Evolutionary conservation across 148 eudicot species (phyloP).

Genomic region (Rhododendron griersonianum): DNA sequence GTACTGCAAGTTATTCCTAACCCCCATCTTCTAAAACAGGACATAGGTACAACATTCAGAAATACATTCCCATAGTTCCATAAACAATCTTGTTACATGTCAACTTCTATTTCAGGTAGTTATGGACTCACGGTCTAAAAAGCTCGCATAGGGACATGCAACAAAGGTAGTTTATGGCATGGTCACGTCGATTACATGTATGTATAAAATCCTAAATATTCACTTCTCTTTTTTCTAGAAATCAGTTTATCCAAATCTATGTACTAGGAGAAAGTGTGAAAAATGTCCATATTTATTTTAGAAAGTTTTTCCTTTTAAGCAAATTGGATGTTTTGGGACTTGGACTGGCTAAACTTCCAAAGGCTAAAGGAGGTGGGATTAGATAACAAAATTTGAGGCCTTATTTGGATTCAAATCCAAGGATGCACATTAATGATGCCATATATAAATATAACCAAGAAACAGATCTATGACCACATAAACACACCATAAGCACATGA

Average conservation of each 20-base stretch:
- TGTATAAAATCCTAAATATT: not conserved
- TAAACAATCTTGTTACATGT: not conserved
- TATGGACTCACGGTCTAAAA: not conserved
- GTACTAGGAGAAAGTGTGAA: not conserved
- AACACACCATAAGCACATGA: not conserved
- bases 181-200: not conserved
- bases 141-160: not conserved
- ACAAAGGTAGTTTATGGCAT: not conserved
- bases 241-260: not conserved
- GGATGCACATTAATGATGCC: not conserved
- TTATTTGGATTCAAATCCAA: not conserved
- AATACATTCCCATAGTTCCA: not conserved
- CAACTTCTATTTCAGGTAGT: not conserved
- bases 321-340: not conserved
- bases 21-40: constrained; percentile 9
- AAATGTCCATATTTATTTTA: not conserved
- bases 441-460: not conserved
- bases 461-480: not conserved
- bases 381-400: not conserved
- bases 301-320: not conserved
- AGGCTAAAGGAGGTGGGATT: not conserved
- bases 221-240: not conserved
- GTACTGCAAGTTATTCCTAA: constrained; percentile 30
- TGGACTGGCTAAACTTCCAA: not conserved
- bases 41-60: not conserved